Percentiles rank a stretch among this genome's conserved stretches.
These are phyloP conservation scores for Davidsoniella virescens DNA, from an alignment of 2,329 filamentous ascomycete genomes.

Conservation along the genomic window DNA sequence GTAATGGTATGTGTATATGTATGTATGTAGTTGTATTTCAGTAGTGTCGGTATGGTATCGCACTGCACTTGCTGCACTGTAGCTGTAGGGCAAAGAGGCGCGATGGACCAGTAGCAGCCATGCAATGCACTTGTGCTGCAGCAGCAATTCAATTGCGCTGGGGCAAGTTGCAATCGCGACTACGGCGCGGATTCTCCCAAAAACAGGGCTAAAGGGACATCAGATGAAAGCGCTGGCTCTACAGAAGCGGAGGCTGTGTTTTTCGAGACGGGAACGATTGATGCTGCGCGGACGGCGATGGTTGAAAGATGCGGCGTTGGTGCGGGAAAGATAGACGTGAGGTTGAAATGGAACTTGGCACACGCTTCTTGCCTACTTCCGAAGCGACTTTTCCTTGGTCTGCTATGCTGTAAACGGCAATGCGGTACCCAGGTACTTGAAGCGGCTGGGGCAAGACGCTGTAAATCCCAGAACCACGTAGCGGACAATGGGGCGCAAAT, in stretches of 20 bases:
- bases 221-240: slow-evolving; percentile 11
- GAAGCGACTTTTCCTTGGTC: slow-evolving; percentile 7
- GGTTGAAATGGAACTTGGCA: slow-evolving; percentile 26
- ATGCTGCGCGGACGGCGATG: slow-evolving; percentile 11
- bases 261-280: slow-evolving; percentile 27
- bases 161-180: slow-evolving; percentile 11
- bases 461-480: background rate
- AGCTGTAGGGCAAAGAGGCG: slow-evolving; percentile 1
- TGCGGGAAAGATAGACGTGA: slow-evolving; percentile 38
- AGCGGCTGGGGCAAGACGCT: background rate
- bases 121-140: slow-evolving; percentile 1
- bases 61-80: slow-evolving; percentile 1
- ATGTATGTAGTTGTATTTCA: background rate
- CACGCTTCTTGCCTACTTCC: slow-evolving; percentile 3
- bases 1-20: background rate
- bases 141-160: background rate
- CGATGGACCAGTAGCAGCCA: slow-evolving; percentile 3
- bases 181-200: slow-evolving; percentile 3
- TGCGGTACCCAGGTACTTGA: slow-evolving; percentile 6
- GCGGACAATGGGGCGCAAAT: background rate
- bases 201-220: slow-evolving; percentile 7
- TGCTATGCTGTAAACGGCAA: background rate
- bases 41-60: background rate
- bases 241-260: slow-evolving; percentile 13
- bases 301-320: slow-evolving; percentile 24